Base-by-base conservation (phyloP, 768 basidiomycete species). In the Boletus subparvulus region DNA sequence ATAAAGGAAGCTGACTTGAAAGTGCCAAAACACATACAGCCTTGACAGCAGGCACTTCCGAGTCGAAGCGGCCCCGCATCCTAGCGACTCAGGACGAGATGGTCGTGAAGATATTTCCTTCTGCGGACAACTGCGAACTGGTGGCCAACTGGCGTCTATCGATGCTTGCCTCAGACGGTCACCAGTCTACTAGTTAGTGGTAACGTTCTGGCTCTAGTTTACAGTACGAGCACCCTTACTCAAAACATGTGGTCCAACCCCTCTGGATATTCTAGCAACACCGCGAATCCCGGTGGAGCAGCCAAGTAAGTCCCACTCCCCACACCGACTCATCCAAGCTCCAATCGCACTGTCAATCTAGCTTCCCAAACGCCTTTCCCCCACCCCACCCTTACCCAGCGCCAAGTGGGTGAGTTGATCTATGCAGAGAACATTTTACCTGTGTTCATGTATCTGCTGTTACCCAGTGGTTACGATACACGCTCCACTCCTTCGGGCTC, bases 381-480 rank as follows among this genome's bases (percentile, higher is more conserved):
- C 11, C 42, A 24, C 41, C 50, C 13, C 55, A 65, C 12, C 40
- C 41, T 28, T n/a, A 14, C 33, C 44, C 39, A 37, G 42, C 39
- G 42, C 43, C 56, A 36, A 45, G 60, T 51, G 58, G 55, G 65
- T 67, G 42, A 55, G 58, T 59, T 6, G 47, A 49, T 47, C 39
- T 30, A 11, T 6, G 32, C 40, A 32, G 21, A 26, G 3, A 14
- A 39, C 16, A 8, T n/a, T 14, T 4, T 30, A 3, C 9, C 10
- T 4, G 3, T 36, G 6, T 24, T 19, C 4, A 2, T 14, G 24
- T 11, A 26, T 59, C 45, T 39, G 4, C 3, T 17, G 2, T 16
- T 19, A 28, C 75, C n/a, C 75, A 69, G 75, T 45, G 66, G 74
- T 45, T 62, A 64, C 16, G 28, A 47, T 54, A 21, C 21, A 13